Conservation (phyloP, 1,284 basidiomycete genomes). For the Exobasidium cylindrosporum region DNA sequence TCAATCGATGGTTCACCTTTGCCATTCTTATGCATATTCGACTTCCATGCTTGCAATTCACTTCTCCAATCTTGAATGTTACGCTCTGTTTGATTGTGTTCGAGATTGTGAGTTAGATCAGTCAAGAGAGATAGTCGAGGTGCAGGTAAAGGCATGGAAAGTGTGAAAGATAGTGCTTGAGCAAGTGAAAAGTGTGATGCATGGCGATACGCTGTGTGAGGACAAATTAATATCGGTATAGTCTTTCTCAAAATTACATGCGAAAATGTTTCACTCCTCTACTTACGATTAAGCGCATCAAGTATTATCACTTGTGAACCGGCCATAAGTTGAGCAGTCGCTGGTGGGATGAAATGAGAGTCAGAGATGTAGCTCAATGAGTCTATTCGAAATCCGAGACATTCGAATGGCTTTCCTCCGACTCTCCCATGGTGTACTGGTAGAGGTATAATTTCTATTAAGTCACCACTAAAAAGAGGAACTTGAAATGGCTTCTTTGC, state of each 20-base stretch:
- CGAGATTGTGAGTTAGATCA: slow-evolving; percentile 46
- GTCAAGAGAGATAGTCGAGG: slow-evolving; percentile 36
- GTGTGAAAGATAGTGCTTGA: slow-evolving; percentile 34
- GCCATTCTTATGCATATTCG: neutral
- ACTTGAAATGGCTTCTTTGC: slow-evolving; percentile 23
- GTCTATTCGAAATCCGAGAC: slow-evolving; percentile 48
- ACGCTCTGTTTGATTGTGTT: slow-evolving; percentile 29
- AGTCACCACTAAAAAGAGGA: neutral
- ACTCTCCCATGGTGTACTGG: slow-evolving; percentile 43
- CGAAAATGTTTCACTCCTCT: too few relatives aligned
- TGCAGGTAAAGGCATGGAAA: slow-evolving; percentile 20
- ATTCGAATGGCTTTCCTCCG: slow-evolving; percentile 32
- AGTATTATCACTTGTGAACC: slow-evolving; percentile 41
- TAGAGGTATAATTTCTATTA: slow-evolving; percentile 31
- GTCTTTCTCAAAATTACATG: too few relatives aligned
- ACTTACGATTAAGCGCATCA: slow-evolving; percentile 38
- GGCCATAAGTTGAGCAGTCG: slow-evolving; percentile 25
- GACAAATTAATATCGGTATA: too few relatives aligned
- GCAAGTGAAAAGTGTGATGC: slow-evolving; percentile 45
- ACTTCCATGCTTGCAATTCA: slow-evolving; percentile 24
- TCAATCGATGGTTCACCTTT: neutral
- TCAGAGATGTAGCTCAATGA: slow-evolving; percentile 50
- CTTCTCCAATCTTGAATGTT: slow-evolving; percentile 24
- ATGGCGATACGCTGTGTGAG: slow-evolving; percentile 28
- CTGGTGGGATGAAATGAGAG: slow-evolving; percentile 36